A percentile compares a stretch with the other conserved stretches of the same genome.
These are phyloP conservation scores for Kwoniella shivajii DNA, from an alignment of 1,284 basidiomycete species.

Conservation along the genomic window DNA sequence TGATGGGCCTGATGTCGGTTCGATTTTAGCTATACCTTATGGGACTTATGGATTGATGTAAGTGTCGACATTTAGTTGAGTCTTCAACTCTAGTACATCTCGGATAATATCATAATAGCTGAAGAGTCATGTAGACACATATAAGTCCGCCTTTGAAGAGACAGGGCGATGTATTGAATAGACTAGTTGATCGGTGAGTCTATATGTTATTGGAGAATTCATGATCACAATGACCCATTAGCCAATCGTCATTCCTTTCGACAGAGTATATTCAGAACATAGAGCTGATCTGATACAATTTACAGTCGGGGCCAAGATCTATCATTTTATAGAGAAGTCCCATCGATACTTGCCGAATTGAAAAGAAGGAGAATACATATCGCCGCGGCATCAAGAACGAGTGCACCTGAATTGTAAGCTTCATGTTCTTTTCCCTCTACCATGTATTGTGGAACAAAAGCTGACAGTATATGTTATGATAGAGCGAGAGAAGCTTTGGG, in stretches of 20 bases:
- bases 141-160: conserved; percentile 65
- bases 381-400: conserved; percentile 75
- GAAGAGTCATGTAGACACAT: too few relatives aligned
- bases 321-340: conserved; percentile 73
- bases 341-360: conserved; percentile 70
- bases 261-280: neutral
- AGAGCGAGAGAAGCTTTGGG: conserved; percentile 75
- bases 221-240: neutral
- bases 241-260: neutral
- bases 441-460: neutral
- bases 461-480: conserved; percentile 9
- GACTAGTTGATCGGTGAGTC: conserved; percentile 64
- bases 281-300: too few relatives aligned
- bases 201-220: neutral
- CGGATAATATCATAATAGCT: too few relatives aligned
- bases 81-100: too few relatives aligned
- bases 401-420: conserved; percentile 68
- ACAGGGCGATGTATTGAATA: conserved; percentile 62
- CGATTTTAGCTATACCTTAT: conserved; percentile 69
- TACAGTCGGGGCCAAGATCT: conserved; percentile 62
- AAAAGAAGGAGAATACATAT: conserved; percentile 61
- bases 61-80: conserved; percentile 16
- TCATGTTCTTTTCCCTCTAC: neutral
- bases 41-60: conserved; percentile 80
- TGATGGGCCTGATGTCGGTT: neutral